A percentile compares a stretch with the other conserved stretches of the same genome.
These are phyloP conservation scores for Quambalaria eucalypti DNA, from an alignment of 1,284 basidiomycete species.

Conservation along the genomic window DNA sequence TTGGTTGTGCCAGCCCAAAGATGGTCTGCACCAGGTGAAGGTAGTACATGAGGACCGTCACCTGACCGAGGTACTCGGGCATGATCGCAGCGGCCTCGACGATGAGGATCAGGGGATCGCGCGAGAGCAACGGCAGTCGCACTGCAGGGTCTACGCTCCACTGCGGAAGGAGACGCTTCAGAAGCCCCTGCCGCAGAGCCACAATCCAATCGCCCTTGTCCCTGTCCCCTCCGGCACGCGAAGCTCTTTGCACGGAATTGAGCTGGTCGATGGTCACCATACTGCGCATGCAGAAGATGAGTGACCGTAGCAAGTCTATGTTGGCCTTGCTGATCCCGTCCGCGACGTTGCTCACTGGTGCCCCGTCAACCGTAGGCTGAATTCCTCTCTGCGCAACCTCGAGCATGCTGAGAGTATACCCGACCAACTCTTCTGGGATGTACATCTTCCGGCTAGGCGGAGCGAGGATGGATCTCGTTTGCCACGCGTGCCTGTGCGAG, in stretches of 20 bases:
- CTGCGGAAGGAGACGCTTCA: constrained; percentile 43
- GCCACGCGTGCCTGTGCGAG: constrained; percentile 19
- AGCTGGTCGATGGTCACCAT: constrained; percentile 16
- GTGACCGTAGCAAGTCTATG: constrained; percentile 25
- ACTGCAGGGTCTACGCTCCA: constrained; percentile 43
- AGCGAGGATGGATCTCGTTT: constrained; percentile 34
- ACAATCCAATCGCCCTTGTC: background rate
- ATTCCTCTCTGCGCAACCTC: constrained; percentile 37
- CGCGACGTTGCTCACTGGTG: constrained; percentile 10
- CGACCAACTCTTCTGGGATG: constrained; percentile 40
- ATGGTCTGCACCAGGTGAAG: constrained; percentile 39
- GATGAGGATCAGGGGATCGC: constrained; percentile 40
- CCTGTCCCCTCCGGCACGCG: too few species aligned
- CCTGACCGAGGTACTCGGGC: constrained; percentile 33
- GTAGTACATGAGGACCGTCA: constrained; percentile 45
- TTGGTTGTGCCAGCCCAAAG: constrained; percentile 44
- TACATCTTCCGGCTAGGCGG: constrained; percentile 35
- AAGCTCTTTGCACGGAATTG: constrained; percentile 3
- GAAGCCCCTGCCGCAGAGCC: constrained; percentile 32
- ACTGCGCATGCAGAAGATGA: constrained; percentile 28
- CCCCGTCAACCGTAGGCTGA: constrained; percentile 7
- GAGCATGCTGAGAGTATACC: constrained; percentile 43
- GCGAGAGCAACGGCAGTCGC: constrained; percentile 37
- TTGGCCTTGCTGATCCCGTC: constrained; percentile 27
- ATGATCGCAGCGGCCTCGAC: constrained; percentile 39